Evolutionary conservation across 192 early-diverging fungal genomes (phyloP).

Genomic region (Coemansia sp.): DNA sequence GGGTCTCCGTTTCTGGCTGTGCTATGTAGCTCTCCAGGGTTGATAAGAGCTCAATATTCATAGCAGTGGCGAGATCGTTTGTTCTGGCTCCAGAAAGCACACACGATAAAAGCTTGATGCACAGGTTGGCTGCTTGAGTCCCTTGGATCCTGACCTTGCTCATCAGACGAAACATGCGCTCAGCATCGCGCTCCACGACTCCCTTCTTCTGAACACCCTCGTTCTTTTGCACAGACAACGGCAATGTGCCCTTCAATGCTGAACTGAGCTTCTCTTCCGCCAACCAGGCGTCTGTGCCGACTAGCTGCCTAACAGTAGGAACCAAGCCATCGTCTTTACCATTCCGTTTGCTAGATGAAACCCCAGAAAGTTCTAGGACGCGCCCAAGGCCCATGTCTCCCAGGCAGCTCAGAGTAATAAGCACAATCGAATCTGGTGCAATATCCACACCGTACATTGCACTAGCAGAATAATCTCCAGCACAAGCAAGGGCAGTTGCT

Average conservation of each 20-base stretch:
- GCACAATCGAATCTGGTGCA: constrained; percentile 11
- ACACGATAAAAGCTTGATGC: constrained; percentile 8
- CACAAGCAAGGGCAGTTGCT: neutral
- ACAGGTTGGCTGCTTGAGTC: constrained; percentile 13
- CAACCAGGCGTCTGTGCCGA: constrained; percentile 6
- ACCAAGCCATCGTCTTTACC: neutral
- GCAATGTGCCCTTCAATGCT: constrained; percentile 4
- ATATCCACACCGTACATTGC: neutral
- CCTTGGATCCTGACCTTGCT: constrained; percentile 33
- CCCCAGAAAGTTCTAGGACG: constrained; percentile 17
- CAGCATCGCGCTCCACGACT: constrained; percentile 28
- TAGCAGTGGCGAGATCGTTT: neutral
- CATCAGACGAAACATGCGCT: constrained; percentile 43
- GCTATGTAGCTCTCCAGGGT: constrained; percentile 18
- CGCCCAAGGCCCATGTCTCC: constrained; percentile 19
- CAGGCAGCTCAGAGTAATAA: constrained; percentile 18
- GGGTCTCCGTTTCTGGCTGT: too few species aligned
- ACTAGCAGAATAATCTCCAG: neutral
- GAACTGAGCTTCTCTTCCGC: constrained; percentile 11
- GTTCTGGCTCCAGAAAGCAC: constrained; percentile 12
- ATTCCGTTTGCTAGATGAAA: constrained; percentile 2
- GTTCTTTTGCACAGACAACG: neutral
- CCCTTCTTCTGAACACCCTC: neutral
- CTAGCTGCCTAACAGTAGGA: constrained; percentile 11
- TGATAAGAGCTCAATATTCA: constrained; percentile 13